Evolutionary conservation across 176 grass and related monocot species (phyloP).

Genomic region (Bromus sterilis): DNA sequence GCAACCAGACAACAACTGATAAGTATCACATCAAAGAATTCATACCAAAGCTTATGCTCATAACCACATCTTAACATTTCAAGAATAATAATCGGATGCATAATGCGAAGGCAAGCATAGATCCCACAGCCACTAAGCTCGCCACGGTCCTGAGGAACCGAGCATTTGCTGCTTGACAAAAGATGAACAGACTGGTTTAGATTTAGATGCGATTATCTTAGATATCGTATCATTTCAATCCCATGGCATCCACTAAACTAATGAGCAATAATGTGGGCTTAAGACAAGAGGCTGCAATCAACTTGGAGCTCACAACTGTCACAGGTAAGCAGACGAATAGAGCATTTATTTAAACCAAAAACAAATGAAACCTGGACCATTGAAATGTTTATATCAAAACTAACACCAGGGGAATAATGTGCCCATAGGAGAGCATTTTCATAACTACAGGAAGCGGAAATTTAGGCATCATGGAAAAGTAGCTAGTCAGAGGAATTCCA

Average conservation of each 20-base stretch:
- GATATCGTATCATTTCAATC: constrained; percentile 1
- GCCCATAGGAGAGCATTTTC: not conserved
- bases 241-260: not conserved
- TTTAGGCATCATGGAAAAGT: not conserved
- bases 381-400: not conserved
- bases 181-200: constrained; percentile 9
- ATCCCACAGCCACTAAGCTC: constrained; percentile 28
- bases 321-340: constrained; percentile 7
- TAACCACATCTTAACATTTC: constrained; percentile 18
- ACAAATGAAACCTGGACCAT: not conserved
- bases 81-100: constrained; percentile 25
- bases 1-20: not conserved
- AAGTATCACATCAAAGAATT: not conserved
- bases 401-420: not conserved
- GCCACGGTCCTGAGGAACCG: not conserved
- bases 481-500: not conserved
- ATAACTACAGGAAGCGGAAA: not conserved
- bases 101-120: constrained; percentile 27
- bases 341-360: not conserved
- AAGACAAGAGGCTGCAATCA: constrained; percentile 7
- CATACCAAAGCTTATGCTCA: not conserved
- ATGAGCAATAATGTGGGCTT: not conserved
- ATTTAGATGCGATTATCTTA: constrained; percentile 23
- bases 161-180: constrained; percentile 17
- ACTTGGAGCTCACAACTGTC: not conserved